Conservation (phyloP, 305 asterid genomes). For the Nicotiana rustica region DNA sequence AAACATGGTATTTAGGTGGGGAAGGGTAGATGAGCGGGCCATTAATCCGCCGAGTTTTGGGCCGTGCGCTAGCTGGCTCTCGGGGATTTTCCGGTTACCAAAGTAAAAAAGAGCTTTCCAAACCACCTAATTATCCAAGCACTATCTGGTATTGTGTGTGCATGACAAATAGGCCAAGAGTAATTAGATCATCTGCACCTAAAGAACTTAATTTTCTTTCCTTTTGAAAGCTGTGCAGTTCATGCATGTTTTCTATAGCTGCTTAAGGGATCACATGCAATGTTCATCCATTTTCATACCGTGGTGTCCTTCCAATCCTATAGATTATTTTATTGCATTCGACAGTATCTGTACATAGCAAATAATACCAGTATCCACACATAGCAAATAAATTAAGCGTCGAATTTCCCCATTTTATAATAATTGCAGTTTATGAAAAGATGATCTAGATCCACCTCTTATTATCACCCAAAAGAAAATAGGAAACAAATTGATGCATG, state of each 20-base stretch:
- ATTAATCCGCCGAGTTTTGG: background rate
- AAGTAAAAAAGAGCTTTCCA: background rate
- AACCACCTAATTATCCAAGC: background rate
- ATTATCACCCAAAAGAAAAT: background rate
- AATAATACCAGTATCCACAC: slow-evolving; percentile 9
- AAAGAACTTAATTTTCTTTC: background rate
- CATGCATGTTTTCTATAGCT: slow-evolving; percentile 5
- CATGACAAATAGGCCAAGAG: background rate
- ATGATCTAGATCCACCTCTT: background rate
- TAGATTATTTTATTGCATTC: slow-evolving; percentile 1
- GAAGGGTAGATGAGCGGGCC: slow-evolving; percentile 13
- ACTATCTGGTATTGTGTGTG: background rate
- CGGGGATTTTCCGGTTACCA: background rate
- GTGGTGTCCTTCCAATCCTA: background rate
- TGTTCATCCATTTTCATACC: background rate
- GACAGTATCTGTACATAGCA: slow-evolving; percentile 11
- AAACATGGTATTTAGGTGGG: slow-evolving; percentile 21
- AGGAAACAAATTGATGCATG: slow-evolving; percentile 20
- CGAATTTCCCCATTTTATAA: background rate
- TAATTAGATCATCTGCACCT: background rate
- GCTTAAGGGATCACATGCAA: slow-evolving; percentile 18
- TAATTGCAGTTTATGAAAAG: slow-evolving; percentile 1
- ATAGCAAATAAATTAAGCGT: background rate
- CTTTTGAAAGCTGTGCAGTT: background rate
- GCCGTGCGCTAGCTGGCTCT: background rate